Conservation (phyloP, 805 yeast genomes). For the Candida saitoana region DNA sequence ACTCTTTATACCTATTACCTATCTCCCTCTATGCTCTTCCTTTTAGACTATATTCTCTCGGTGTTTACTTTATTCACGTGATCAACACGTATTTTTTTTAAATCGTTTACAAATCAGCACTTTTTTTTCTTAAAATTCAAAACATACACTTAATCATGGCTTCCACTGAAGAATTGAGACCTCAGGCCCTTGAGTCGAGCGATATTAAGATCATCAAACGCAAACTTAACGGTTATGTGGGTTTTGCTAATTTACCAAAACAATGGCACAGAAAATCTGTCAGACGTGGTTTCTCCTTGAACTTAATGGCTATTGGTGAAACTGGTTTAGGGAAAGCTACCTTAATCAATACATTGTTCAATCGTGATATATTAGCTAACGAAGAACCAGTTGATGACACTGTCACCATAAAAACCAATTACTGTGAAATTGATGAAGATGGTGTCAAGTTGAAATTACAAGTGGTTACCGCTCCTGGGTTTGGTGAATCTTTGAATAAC, state of each 20-base stretch:
- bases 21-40: background rate
- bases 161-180: background rate
- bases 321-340: constrained; percentile 92
- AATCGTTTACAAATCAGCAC: background rate
- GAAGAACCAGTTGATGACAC: constrained; percentile 32
- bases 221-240: constrained; percentile 88
- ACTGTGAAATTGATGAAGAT: constrained; percentile 68
- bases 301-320: constrained; percentile 87
- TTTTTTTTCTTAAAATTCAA: background rate
- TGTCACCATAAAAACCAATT: constrained; percentile 25
- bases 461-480: constrained; percentile 88
- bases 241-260: constrained; percentile 95
- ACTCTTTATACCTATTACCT: too few species aligned
- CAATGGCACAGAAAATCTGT: constrained; percentile 97
- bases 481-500: constrained; percentile 81
- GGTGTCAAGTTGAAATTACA: constrained; percentile 84
- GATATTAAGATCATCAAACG: constrained; percentile 68
- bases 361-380: constrained; percentile 30
- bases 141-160: background rate
- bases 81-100: constrained; percentile 2
- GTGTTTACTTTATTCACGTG: background rate
- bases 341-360: constrained; percentile 82
- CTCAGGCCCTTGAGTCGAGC: constrained; percentile 8
- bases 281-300: constrained; percentile 83
- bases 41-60: background rate